These are phyloP conservation scores for Phaeoacremonium minimum DNA, from an alignment of 2,329 filamentous ascomycete species.

Conservation along the genomic window DNA sequence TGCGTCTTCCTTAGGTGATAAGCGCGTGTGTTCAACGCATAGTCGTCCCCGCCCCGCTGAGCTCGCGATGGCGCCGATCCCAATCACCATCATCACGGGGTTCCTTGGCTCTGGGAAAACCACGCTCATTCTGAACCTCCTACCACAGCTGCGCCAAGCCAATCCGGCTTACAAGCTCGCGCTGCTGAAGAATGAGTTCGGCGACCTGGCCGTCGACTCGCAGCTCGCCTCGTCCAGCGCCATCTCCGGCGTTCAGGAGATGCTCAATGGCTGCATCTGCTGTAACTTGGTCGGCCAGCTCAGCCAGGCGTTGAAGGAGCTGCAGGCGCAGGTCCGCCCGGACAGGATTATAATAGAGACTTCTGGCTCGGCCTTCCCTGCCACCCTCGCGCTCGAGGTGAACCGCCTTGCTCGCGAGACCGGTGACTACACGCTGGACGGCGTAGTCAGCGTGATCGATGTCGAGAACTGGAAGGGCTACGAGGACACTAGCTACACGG, in stretches of 20 bases:
- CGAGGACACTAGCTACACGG: conserved; percentile 85
- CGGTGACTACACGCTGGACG: conserved; percentile 70
- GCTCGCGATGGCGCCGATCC: conserved; percentile 64
- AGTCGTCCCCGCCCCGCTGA: too few relatives aligned
- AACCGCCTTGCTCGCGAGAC: conserved; percentile 73
- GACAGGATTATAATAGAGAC: conserved; percentile 95
- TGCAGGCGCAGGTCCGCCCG: conserved; percentile 55
- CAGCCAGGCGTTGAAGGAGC: conserved; percentile 70
- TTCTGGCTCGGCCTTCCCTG: conserved; percentile 79
- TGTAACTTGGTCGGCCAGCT: conserved; percentile 96
- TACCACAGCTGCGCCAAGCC: conserved; percentile 78
- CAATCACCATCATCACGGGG: conserved; percentile 92
- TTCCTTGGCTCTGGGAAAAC: conserved; percentile 97
- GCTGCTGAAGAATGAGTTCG: conserved; percentile 97
- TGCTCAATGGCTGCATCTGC: conserved; percentile 97
- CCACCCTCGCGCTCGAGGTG: conserved; percentile 86
- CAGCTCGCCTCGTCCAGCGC: conserved; percentile 79
- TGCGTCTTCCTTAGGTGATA: too few relatives aligned
- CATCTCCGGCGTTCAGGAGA: conserved; percentile 85
- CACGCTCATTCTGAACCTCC: conserved; percentile 87
- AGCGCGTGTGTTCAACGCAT: too few relatives aligned
- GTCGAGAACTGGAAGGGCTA: conserved; percentile 95
- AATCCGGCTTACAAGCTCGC: conserved; percentile 79
- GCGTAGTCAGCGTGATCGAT: conserved; percentile 85
- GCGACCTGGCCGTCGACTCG: conserved; percentile 88